These are phyloP conservation scores for Aquilaria malaccensis DNA, from an alignment of 345 rosid genomes.

Conservation along the genomic window DNA sequence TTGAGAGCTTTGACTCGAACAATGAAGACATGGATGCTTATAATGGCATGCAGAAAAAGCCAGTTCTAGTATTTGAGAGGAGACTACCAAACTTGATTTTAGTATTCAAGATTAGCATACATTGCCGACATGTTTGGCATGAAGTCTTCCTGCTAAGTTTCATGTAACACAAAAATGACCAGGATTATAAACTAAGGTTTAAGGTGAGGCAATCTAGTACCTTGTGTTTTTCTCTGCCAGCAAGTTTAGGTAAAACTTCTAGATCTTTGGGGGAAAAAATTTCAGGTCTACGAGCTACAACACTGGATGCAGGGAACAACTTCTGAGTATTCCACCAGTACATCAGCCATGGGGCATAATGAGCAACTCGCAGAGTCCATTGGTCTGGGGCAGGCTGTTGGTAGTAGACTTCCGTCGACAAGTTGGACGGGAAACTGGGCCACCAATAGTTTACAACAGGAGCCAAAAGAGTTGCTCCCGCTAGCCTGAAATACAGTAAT, in stretches of 20 bases:
- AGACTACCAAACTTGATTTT: not conserved
- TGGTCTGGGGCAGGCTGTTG: slow-evolving; percentile 33
- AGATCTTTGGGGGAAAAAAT: slow-evolving; percentile 30
- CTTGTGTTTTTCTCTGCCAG: slow-evolving; percentile 6
- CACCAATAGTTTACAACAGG: slow-evolving; percentile 56
- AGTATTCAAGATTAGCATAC: not conserved
- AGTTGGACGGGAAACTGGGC: slow-evolving; percentile 39
- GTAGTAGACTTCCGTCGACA: slow-evolving; percentile 27
- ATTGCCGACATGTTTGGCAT: not conserved
- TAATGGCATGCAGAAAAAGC: no score
- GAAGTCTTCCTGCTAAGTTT: not conserved
- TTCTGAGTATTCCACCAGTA: slow-evolving; percentile 65
- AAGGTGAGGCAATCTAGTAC: slow-evolving; percentile 10
- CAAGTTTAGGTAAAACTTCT: slow-evolving; percentile 22
- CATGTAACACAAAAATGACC: not conserved
- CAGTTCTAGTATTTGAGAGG: no score
- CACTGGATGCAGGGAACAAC: slow-evolving; percentile 32
- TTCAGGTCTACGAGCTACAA: slow-evolving; percentile 14
- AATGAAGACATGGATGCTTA: no score
- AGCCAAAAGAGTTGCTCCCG: slow-evolving; percentile 43
- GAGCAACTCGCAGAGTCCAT: slow-evolving; percentile 48
- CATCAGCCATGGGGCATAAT: slow-evolving; percentile 40
- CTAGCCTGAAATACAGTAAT: slow-evolving; percentile 24
- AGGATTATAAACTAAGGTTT: no score
- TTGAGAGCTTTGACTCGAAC: no score